phyloP scores from a whole-genome alignment of 1,284 basidiomycete genomes.

The Ceraceosorus guamensis region DNA sequence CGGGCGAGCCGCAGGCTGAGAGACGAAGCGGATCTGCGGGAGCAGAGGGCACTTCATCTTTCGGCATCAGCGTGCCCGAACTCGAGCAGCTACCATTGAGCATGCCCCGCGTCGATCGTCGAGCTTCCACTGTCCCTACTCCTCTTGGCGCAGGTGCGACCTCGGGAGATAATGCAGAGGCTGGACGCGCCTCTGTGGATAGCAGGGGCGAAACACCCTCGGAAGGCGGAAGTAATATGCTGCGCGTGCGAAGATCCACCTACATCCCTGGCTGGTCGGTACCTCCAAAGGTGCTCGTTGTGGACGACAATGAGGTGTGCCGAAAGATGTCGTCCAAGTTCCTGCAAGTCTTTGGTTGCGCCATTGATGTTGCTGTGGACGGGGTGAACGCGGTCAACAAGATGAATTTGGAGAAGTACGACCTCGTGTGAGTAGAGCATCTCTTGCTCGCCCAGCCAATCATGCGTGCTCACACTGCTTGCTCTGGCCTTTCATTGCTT shows the following conservation, averaged over 20 bases:
- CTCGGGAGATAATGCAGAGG: not conserved
- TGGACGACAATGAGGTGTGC: slow-evolving; percentile 91
- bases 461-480: not conserved
- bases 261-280: slow-evolving; percentile 63
- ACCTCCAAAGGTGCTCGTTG: slow-evolving; percentile 64
- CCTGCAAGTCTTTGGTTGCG: slow-evolving; percentile 87
- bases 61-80: slow-evolving; percentile 12
- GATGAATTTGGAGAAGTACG: slow-evolving; percentile 90
- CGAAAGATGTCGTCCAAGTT: slow-evolving; percentile 83
- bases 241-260: slow-evolving; percentile 52
- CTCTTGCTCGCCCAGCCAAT: not conserved
- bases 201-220: slow-evolving; percentile 2
- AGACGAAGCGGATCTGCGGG: not conserved
- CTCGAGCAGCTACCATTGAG: slow-evolving; percentile 15
- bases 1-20: not conserved
- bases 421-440: slow-evolving; percentile 62
- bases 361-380: slow-evolving; percentile 85
- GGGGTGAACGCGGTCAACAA: slow-evolving; percentile 88
- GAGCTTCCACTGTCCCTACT: slow-evolving; percentile 9
- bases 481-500: slow-evolving; percentile 1
- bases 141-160: not conserved
- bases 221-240: slow-evolving; percentile 13
- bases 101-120: slow-evolving; percentile 24
- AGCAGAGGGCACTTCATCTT: not conserved
- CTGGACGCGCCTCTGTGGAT: not conserved